Conservation (phyloP, 768 basidiomycete species). For the Suillus occidentalis region DNA sequence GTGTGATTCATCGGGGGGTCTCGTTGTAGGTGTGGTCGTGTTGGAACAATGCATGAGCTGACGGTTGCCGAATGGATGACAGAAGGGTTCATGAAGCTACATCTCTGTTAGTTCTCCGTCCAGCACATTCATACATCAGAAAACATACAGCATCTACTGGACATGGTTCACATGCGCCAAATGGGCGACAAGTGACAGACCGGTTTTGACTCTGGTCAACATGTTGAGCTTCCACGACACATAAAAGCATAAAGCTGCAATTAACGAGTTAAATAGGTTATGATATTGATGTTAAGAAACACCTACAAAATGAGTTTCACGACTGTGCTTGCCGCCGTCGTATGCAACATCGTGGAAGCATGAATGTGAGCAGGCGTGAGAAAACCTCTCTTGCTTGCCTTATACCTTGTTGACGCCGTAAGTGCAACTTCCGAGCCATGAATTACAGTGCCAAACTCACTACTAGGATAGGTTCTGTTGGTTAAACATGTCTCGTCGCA, state of each 20-base stretch:
- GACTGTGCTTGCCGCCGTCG: conserved; percentile 10
- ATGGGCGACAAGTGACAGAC: conserved; percentile 48
- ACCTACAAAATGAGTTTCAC: conserved; percentile 16
- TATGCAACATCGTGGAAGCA: conserved; percentile 11
- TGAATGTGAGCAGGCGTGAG: conserved; percentile 25
- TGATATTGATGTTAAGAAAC: not conserved
- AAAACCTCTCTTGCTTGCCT: conserved; percentile 10
- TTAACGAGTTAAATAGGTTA: not conserved
- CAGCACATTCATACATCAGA: conserved; percentile 6
- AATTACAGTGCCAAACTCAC: not conserved
- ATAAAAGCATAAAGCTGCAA: conserved; percentile 17
- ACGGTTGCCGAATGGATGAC: conserved; percentile 94
- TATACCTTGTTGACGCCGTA: conserved; percentile 1
- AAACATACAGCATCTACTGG: conserved; percentile 59
- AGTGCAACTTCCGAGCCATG: not conserved
- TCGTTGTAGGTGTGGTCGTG: conserved; percentile 22
- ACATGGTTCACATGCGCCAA: conserved; percentile 62
- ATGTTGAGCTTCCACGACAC: conserved; percentile 11
- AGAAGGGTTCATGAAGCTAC: conserved; percentile 85
- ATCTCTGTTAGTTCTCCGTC: conserved; percentile 11
- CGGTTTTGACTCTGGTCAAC: conserved; percentile 13
- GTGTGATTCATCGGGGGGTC: conserved; percentile 17
- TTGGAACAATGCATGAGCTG: conserved; percentile 79
- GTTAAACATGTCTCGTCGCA: conserved; percentile 63
- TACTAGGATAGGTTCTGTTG: not conserved